A percentile compares a stretch with the other conserved stretches of the same genome.
These are phyloP conservation scores for Beauveria medogensis DNA, from an alignment of 2,329 filamentous ascomycete genomes.

Conservation along the genomic window DNA sequence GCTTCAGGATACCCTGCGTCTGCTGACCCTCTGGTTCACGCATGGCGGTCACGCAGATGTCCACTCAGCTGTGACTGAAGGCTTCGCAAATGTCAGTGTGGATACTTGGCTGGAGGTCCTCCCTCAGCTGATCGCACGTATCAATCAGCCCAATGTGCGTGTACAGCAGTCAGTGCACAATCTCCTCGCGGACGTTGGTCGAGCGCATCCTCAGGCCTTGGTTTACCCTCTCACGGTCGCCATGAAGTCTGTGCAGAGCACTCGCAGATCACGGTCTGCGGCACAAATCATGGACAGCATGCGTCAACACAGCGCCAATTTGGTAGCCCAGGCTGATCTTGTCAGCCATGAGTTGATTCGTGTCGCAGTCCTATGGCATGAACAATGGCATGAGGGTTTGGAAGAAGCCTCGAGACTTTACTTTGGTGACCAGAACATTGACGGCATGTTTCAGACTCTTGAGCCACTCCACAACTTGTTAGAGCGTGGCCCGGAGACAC, in stretches of 20 bases:
- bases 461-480: slow-evolving; percentile 87
- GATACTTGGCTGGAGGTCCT: slow-evolving; percentile 99
- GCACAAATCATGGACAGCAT: slow-evolving; percentile 96
- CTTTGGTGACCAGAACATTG: slow-evolving; percentile 95
- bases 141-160: slow-evolving; percentile 87
- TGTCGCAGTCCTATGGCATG: slow-evolving; percentile 95
- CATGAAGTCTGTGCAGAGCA: slow-evolving; percentile 85
- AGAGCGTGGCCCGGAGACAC: slow-evolving; percentile 82
- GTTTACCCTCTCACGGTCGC: slow-evolving; percentile 97
- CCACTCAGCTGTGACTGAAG: slow-evolving; percentile 79
- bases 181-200: slow-evolving; percentile 83
- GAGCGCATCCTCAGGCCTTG: slow-evolving; percentile 88
- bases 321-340: slow-evolving; percentile 91
- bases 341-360: slow-evolving; percentile 96
- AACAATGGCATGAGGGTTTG: slow-evolving; percentile 96
- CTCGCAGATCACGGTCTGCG: slow-evolving; percentile 77
- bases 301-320: slow-evolving; percentile 83
- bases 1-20: slow-evolving; percentile 84
- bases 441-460: slow-evolving; percentile 91
- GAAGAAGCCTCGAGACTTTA: slow-evolving; percentile 95
- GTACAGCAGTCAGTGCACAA: slow-evolving; percentile 90
- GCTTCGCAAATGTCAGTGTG: slow-evolving; percentile 84
- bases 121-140: slow-evolving; percentile 90
- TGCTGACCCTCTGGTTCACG: slow-evolving; percentile 93
- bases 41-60: slow-evolving; percentile 87